Evolutionary conservation across 495 filamentous ascomycete genomes (phyloP), one percentile per base, ranked within the genome.

Genomic region (Xylaria bambusicola): DNA sequence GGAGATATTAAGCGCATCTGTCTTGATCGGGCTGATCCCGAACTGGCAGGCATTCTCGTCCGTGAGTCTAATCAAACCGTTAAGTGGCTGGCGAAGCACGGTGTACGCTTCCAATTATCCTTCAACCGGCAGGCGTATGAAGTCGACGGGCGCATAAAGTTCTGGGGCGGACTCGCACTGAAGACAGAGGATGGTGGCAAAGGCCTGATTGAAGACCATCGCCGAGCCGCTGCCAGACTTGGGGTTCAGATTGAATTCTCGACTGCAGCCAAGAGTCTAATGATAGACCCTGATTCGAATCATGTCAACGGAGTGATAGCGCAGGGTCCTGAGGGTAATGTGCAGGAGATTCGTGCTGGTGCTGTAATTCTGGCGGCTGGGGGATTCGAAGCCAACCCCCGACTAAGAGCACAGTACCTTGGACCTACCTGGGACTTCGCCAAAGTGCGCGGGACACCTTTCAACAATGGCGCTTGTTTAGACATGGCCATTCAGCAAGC

Each of bases 101-200:
- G 84, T 0, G 69, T 85, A 7, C 67, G 72, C 5, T 87, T 85
- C 59, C 74, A 80, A 58, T 72, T 88, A 18, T 79, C 76, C 1
- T 88, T 87, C 67, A 82, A 86, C 50, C 74, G 86, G 0, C 84
- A 88, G 64, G 81, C 85, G 0, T 88, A 81, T 52, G 62, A 81
- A 41, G 74, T 86, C 6, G 71, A 81, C 51, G 82, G 77, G 8
- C 69, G 79, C 12, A 76, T 72, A 49, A 84, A 83, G 58, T 88
- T 88, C 61, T 87, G 82, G 82, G 85, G 86, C 17, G 84, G 84
- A 0, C 64, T 88, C 56, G 73, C 71, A 4, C 61, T 87, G 38
- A 84, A 77, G 64, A 15, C 61, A 64, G 5, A 33, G 29, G 29
- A 33, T 33, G 29, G 29, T 33, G 84, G 85, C 0, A 84, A 85